Conservation (phyloP, 2,329 filamentous ascomycete species). For the Ceratocystis cubensis region DNA sequence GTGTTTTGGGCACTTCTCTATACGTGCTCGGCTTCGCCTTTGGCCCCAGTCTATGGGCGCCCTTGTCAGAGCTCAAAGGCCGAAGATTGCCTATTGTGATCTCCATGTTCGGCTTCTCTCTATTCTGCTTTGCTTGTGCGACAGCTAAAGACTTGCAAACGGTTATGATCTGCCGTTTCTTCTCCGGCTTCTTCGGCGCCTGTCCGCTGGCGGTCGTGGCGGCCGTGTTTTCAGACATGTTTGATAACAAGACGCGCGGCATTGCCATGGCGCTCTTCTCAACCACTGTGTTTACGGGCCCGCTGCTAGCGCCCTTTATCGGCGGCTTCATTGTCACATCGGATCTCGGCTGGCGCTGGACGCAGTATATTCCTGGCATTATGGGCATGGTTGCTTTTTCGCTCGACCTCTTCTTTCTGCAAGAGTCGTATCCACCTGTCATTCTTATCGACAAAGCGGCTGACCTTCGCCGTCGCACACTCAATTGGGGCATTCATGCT, state of each 20-base stretch:
- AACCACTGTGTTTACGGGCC: constrained; percentile 49
- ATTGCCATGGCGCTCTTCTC: constrained; percentile 34
- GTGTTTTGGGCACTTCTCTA: constrained; percentile 52
- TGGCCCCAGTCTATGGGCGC: constrained; percentile 60
- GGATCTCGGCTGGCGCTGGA: constrained; percentile 61
- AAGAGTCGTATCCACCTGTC: constrained; percentile 58
- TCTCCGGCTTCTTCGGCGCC: constrained; percentile 59
- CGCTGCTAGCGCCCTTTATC: constrained; percentile 54
- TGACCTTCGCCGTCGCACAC: constrained; percentile 49
- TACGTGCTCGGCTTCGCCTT: constrained; percentile 62
- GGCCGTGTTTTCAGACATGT: constrained; percentile 61
- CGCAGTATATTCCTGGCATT: constrained; percentile 49
- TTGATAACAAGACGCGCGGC: constrained; percentile 50
- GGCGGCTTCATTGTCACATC: constrained; percentile 52
- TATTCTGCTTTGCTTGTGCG: constrained; percentile 54
- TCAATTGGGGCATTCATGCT: constrained; percentile 59
- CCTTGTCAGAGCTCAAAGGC: constrained; percentile 59
- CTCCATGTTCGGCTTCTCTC: constrained; percentile 55
- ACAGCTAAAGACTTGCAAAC: constrained; percentile 56
- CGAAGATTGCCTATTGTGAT: constrained; percentile 49
- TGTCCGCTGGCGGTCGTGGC: constrained; percentile 56
- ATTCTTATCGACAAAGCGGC: constrained; percentile 50
- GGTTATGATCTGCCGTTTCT: constrained; percentile 59
- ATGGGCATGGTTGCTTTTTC: constrained; percentile 50
- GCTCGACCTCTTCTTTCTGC: constrained; percentile 49